Evolutionary conservation across 768 basidiomycete species (phyloP).

Genomic region (Lactarius sp.): DNA sequence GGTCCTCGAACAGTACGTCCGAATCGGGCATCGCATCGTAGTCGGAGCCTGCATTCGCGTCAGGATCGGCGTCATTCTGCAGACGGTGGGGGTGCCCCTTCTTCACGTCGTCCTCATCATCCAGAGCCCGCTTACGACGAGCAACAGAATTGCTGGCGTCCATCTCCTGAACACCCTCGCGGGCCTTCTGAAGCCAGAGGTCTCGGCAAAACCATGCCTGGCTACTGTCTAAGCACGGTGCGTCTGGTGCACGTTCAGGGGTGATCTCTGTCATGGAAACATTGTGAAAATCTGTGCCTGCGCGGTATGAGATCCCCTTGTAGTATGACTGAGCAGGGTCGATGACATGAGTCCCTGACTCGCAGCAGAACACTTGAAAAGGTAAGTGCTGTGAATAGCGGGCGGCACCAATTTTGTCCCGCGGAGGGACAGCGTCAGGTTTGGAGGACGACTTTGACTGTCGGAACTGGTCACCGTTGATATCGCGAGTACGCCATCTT

Average conservation of each 20-base stretch:
- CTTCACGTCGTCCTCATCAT: slow-evolving; percentile 28
- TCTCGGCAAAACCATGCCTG: slow-evolving; percentile 99
- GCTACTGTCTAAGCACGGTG: slow-evolving; percentile 88
- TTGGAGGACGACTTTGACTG: slow-evolving; percentile 93
- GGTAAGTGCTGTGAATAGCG: slow-evolving; percentile 91
- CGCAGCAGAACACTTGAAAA: slow-evolving; percentile 99
- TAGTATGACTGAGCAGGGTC: slow-evolving; percentile 97
- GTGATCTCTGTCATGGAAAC: slow-evolving; percentile 56
- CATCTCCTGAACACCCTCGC: slow-evolving; percentile 62
- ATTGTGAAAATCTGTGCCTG: slow-evolving; percentile 79
- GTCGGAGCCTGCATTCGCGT: slow-evolving; percentile 82
- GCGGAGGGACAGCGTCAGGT: slow-evolving; percentile 86
- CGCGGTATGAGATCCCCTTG: slow-evolving; percentile 78
- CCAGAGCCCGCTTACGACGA: slow-evolving; percentile 34
- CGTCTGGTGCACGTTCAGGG: slow-evolving; percentile 62
- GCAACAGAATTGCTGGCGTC: slow-evolving; percentile 27
- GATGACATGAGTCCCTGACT: slow-evolving; percentile 94
- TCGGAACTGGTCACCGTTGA: slow-evolving; percentile 96
- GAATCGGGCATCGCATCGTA: slow-evolving; percentile 81
- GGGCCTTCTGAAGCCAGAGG: slow-evolving; percentile 87
- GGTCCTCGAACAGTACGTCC: slow-evolving; percentile 37
- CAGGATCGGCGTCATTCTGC: slow-evolving; percentile 45
- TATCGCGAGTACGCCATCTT: slow-evolving; percentile 97
- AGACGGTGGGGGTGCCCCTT: slow-evolving; percentile 31
- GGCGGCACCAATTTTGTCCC: slow-evolving; percentile 72